Evolutionary conservation across 345 rosid species (phyloP), one percentile per base, ranked within the genome.

Genomic region (Brassica rapa): DNA sequence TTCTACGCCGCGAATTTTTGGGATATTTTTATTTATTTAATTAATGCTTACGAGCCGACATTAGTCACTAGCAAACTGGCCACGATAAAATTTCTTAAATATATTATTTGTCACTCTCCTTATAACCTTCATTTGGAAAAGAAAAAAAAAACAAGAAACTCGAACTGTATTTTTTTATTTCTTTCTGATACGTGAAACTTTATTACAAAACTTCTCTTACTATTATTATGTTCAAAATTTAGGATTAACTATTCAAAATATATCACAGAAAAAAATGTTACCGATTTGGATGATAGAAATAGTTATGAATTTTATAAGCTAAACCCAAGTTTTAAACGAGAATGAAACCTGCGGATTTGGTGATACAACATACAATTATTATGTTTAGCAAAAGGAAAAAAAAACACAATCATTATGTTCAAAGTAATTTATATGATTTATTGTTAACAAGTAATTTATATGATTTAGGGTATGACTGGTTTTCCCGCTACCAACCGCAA

Each of bases 31-130:
- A 33, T 27, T 51, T 55, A 12, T 74, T 70, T 73, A 80, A n/a
- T 87, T 87, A 71, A 72, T 82, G 85, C 70, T 71, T 83, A 85
- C 83, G 82, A 85, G 89, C 97, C 94, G 92, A 93, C 98, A 88
- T 33, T 85, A 82, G 83, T 86, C 82, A 79, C 74, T 73, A 46
- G 35, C 74, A 61, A 67, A 41, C 77, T 78, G 73, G 73, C 73
- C 77, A 78, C 77, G 73, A 78, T 78, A 19, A 30, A 43, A n/a
- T 57, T 72, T 53, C 32, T 78, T 19, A 19, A 66, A 55, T 27
- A 30, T 72, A 32, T 43, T 72, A 57, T 72, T 57, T 72, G 7
- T 49, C 39, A 25, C 7, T 4, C 37, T 33, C 7, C 37, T 5
- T 33, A 33, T 33, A 33, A 33, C 7, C 39, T 33, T 33, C 39